A percentile compares a stretch with the other conserved stretches of the same genome.
Conservation (phyloP, 306 rosid genomes). For the Ziziphus jujuba region DNA sequence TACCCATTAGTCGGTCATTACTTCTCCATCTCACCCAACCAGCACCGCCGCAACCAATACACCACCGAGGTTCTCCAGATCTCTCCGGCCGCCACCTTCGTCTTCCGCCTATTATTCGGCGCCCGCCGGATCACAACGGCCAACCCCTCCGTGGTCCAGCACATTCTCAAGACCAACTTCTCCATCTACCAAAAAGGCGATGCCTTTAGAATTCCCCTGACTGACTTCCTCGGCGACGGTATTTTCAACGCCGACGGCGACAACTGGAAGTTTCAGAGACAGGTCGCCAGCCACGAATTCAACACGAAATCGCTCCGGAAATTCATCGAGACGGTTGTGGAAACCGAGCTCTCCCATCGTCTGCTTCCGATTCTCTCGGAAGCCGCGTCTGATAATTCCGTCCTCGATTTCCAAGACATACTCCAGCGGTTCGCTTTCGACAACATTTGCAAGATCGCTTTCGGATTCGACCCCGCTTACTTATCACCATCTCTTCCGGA, state of each 20-base stretch:
- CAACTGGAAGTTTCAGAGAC: constrained; percentile 63
- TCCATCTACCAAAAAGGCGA: constrained; percentile 52
- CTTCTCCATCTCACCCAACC: constrained; percentile 37
- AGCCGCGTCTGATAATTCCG: no score
- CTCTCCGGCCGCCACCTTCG: constrained; percentile 54
- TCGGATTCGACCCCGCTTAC: no score
- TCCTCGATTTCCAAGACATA: no score
- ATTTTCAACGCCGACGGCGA: constrained; percentile 59
- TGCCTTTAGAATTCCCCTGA: no score
- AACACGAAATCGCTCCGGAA: no score
- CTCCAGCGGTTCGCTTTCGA: no score
- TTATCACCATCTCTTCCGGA: no score
- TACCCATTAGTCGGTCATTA: constrained; percentile 59
- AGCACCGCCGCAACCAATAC: constrained; percentile 48
- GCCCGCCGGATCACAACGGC: constrained; percentile 48
- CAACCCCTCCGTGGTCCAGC: constrained; percentile 59
- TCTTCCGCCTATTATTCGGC: constrained; percentile 43
- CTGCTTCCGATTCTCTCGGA: no score
- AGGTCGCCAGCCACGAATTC: constrained; percentile 36
- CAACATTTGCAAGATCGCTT: no score
- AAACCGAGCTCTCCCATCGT: no score
- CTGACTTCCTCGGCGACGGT: constrained; percentile 64
- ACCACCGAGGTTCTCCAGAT: constrained; percentile 48
- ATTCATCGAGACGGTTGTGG: no score
- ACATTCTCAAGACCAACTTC: constrained; percentile 66